Evolutionary conservation across 768 basidiomycete species (phyloP).

Genomic region (Phanerodontia chrysosporium): DNA sequence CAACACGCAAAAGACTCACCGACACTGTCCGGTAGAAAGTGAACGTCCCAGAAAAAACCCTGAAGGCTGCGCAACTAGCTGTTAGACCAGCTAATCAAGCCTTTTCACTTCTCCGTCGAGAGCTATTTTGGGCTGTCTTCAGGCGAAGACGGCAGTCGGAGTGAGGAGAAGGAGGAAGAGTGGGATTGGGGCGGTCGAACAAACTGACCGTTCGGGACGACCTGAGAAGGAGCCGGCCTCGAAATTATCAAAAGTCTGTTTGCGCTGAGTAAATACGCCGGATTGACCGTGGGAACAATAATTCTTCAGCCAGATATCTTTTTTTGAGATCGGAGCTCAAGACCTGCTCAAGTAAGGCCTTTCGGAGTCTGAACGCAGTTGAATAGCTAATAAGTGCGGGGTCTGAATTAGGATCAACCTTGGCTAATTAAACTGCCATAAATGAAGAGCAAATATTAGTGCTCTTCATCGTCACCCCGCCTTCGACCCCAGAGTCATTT

Average conservation of each 20-base stretch:
- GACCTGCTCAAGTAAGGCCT: not conserved
- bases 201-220: not conserved
- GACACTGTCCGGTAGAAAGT: not conserved
- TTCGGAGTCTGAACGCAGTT: not conserved
- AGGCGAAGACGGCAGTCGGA: not conserved
- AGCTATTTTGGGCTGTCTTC: not conserved
- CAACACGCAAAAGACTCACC: not conserved
- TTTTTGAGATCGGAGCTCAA: too few relatives aligned
- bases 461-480: not conserved
- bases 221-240: not conserved
- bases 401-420: not conserved
- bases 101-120: not conserved
- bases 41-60: not conserved
- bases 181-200: not conserved
- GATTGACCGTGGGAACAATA: not conserved
- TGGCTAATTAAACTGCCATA: not conserved
- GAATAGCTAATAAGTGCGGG: too few relatives aligned
- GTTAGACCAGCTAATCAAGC: not conserved
- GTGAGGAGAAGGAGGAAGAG: not conserved
- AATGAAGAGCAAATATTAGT: not conserved
- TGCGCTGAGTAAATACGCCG: not conserved
- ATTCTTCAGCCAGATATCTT: too few relatives aligned
- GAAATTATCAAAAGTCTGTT: not conserved
- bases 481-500: not conserved
- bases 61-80: not conserved